Evolutionary conservation across 768 basidiomycete species (phyloP), one percentile per base, ranked within the genome.

Genomic region (Agaricus blazei): DNA sequence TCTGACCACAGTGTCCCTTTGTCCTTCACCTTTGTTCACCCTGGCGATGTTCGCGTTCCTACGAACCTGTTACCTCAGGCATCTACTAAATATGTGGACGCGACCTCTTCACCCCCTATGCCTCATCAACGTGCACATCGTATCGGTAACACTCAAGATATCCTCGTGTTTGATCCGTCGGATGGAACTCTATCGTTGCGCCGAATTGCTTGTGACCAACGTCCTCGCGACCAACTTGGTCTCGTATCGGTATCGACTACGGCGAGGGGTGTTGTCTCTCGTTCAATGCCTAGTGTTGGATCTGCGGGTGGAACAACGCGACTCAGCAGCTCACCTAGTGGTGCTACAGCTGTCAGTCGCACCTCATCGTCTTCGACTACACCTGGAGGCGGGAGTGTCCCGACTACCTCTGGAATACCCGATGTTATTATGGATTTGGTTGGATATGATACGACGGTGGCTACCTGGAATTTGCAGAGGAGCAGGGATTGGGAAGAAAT

Each of bases 151-250:
- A 80, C 76, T 60, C 86, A 87, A 64, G 87, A 90, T 55, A 58
- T 88, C 3, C 74, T 90, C 15, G 62, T 89, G 2, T 88, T 90
- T 61, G 85, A 90, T 62, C 81, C 85, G 0, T 67, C 66, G 0
- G 80, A 82, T 40, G 79, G 80, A 0, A 68, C 76, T 3, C 71
- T 90, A 23, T 78, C 80, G 0, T 68, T 89, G 44, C 73, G 83
- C 26, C 70, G 87, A 1, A 65, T 88, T 46, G 67, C 69, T 2
- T 54, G 85, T 4, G 81, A 84, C 36, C 63, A 70, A 45, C 63
- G 56, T 36, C 57, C 63, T 11, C 65, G 70, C 60, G 58, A 69
- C 54, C 41, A 64, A 56, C 47, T 54, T 51, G 51, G 63, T 54
- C 59, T 31, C 57, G 51, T 71, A 58, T 56, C 62, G 49, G 72